Evolutionary conservation across 164 flowering plant species (phyloP).

Genomic region (Saururus chinensis): DNA sequence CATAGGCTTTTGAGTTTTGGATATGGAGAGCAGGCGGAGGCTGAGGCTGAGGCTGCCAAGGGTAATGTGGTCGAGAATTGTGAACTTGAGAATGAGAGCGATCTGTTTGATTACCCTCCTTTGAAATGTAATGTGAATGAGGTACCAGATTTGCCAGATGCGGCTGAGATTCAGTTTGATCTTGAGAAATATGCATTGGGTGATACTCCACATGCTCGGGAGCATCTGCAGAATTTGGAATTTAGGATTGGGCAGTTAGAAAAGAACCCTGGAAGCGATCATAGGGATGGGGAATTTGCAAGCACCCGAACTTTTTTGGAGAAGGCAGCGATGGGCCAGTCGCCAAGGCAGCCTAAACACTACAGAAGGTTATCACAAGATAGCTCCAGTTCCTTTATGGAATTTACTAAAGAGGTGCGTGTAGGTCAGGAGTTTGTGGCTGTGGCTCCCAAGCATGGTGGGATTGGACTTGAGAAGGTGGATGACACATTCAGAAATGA

Average conservation of each 20-base stretch:
- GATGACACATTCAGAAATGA: constrained; percentile 27
- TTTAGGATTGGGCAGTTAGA: constrained; percentile 30
- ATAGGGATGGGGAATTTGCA: constrained; percentile 34
- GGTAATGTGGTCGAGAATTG: constrained; percentile 20
- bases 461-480: constrained; percentile 35
- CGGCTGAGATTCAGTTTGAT: constrained; percentile 30
- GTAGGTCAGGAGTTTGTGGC: constrained; percentile 16
- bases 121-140: constrained; percentile 53
- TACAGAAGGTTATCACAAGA: constrained; percentile 46
- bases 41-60: constrained; percentile 16
- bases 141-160: constrained; percentile 25
- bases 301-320: constrained; percentile 43
- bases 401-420: constrained; percentile 27
- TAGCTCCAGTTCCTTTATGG: constrained; percentile 35
- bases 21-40: constrained; percentile 58
- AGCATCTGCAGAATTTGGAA: constrained; percentile 38
- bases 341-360: constrained; percentile 47
- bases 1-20: constrained; percentile 91
- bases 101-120: constrained; percentile 63
- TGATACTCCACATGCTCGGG: constrained; percentile 44
- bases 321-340: constrained; percentile 51
- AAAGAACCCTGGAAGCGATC: constrained; percentile 32
- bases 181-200: constrained; percentile 65
- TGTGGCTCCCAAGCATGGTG: constrained; percentile 35
- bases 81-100: constrained; percentile 34